Base-by-base conservation (phyloP, 2,329 filamentous ascomycete genomes). In the Phialocephala sp. region DNA sequence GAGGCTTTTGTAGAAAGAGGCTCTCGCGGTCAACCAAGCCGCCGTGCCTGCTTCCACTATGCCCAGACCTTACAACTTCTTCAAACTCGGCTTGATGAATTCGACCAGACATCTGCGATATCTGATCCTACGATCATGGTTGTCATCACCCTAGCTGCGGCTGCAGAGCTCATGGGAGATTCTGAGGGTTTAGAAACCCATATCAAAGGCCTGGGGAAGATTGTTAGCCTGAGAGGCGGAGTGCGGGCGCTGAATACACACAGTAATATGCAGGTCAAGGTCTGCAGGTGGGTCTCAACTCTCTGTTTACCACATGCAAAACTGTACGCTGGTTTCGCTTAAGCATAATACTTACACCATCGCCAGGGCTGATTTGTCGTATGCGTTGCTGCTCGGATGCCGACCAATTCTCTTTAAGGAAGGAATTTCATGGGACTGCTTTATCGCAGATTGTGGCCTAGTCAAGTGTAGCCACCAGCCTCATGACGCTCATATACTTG, bases 211-310 rank as follows among this genome's bases (percentile, higher is more conserved):
- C 69, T 80, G 15, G 71, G 72, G 15, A 78, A 73, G 64, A 78
- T 81, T 11, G 72, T 80, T 4, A 64, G 71, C 14, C 20, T 81
- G 27, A 74, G 76, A 59, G 79, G 79, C 1, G 79, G 78, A 1
- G 57, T 80, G 2, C 35, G 20, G 11, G 69, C 68, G 0, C 75
- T 80, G 12, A 68, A 62, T 6, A 56, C 71, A 14, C 77, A 77
- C 24, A 61, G 69, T 27, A 79, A 78, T 45, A 71, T 80, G 2
- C 58, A 77, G 1, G 69, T 77, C 14, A 78, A 81, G 47, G 68
- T 78, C 22, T 65, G 76, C 8, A 76, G 73, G 76, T 77, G 64
- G 57, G 66, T 55, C n/a, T 55, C 41, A 52, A n/a, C 24, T 60
- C 12, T 24, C 14, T 12, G 4, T 37, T 50, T 12, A 15, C 39